A percentile compares a stretch with the other conserved stretches of the same genome.
These are phyloP conservation scores for Moniliophthora roreri DNA, from an alignment of 1,284 basidiomycete species.

Conservation along the genomic window DNA sequence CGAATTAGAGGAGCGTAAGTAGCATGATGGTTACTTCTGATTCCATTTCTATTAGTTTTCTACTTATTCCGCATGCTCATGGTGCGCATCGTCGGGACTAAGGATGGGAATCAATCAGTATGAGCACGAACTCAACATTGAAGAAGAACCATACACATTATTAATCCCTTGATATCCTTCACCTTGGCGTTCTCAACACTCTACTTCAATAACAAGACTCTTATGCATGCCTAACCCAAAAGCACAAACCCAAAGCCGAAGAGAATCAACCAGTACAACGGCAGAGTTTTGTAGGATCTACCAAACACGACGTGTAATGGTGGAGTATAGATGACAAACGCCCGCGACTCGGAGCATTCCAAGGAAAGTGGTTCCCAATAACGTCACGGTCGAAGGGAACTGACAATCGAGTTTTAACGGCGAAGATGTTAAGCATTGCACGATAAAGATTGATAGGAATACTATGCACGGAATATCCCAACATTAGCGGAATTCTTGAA, in stretches of 20 bases:
- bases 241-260: conserved; percentile 56
- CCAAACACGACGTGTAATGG: conserved; percentile 69
- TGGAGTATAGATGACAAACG: conserved; percentile 66
- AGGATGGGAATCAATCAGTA: not conserved
- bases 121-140: conserved; percentile 13
- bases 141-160: conserved; percentile 55
- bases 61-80: conserved; percentile 49
- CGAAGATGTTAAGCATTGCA: conserved; percentile 74
- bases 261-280: conserved; percentile 69
- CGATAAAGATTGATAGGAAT: conserved; percentile 67
- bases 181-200: conserved; percentile 54
- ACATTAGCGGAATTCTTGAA: not conserved
- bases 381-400: conserved; percentile 60
- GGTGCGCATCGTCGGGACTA: conserved; percentile 67
- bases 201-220: conserved; percentile 56
- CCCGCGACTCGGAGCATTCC: conserved; percentile 63
- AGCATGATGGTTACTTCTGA: no score
- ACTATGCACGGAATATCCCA: conserved; percentile 32
- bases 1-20: no score
- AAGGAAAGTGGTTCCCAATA: conserved; percentile 58
- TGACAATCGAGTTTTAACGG: conserved; percentile 62
- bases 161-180: conserved; percentile 63
- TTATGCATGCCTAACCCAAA: conserved; percentile 55
- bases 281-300: conserved; percentile 54
- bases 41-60: no score